phyloP scores from a whole-genome alignment of 192 early-diverging fungal species.

The Coemansia sp. region DNA sequence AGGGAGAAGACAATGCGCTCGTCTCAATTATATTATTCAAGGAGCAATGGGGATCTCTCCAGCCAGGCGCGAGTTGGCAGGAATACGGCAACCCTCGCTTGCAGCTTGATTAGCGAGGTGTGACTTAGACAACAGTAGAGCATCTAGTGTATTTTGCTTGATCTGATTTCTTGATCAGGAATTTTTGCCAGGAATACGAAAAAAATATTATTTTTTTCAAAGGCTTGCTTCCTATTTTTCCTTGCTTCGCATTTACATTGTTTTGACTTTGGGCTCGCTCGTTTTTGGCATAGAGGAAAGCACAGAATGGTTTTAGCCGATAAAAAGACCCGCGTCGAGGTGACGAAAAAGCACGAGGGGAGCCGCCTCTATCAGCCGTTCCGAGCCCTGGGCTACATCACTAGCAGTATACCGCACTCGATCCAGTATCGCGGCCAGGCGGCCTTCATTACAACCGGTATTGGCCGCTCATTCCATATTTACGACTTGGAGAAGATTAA shows the following conservation, averaged over 20 bases:
- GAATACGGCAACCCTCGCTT: not conserved
- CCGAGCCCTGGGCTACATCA: slow-evolving; percentile 88
- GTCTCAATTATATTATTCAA: no score
- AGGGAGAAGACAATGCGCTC: not conserved
- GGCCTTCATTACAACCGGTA: slow-evolving; percentile 81
- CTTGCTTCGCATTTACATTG: not conserved
- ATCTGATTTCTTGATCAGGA: not conserved
- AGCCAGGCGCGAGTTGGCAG: not conserved
- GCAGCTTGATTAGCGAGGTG: not conserved
- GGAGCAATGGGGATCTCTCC: not conserved
- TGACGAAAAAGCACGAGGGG: slow-evolving; percentile 5
- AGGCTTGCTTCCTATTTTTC: not conserved
- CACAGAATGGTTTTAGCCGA: slow-evolving; percentile 18
- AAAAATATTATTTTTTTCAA: not conserved
- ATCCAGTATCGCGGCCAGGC: slow-evolving; percentile 74
- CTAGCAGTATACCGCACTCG: slow-evolving; percentile 74
- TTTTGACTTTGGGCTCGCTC: not conserved
- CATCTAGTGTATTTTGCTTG: not conserved
- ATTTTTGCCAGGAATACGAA: not conserved
- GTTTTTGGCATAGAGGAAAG: not conserved
- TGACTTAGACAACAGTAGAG: not conserved
- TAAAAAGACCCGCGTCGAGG: slow-evolving; percentile 22
- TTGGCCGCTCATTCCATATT: slow-evolving; percentile 87
- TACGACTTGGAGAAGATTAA: slow-evolving; percentile 80
- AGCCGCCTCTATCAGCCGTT: slow-evolving; percentile 80